Conservation (phyloP, 176 grass and related monocot species). For the Leersia perrieri region DNA sequence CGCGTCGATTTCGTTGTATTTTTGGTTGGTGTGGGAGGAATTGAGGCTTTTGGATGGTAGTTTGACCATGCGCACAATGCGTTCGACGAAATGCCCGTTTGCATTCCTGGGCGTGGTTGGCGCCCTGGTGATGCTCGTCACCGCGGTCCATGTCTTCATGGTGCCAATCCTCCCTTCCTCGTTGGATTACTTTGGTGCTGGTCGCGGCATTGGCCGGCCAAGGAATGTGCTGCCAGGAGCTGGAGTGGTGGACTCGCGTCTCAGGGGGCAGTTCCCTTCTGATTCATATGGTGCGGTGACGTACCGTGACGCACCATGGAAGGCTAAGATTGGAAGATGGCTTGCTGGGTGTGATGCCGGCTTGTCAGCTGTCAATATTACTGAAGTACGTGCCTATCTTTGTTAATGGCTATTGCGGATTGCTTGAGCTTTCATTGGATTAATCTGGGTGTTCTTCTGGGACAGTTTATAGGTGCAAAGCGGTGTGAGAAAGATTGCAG, state of each 20-base stretch:
- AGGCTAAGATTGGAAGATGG: constrained; percentile 71
- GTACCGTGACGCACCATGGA: constrained; percentile 72
- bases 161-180: constrained; percentile 53
- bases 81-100: constrained; percentile 54
- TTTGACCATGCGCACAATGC: constrained; percentile 29
- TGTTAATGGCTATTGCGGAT: not conserved
- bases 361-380: constrained; percentile 43
- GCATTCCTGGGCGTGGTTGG: constrained; percentile 33
- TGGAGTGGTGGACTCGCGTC: constrained; percentile 34
- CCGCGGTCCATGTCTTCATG: constrained; percentile 52
- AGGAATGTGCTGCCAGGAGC: not conserved
- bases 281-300: constrained; percentile 45
- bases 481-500: constrained; percentile 61
- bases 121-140: constrained; percentile 43
- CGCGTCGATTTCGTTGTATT: not conserved
- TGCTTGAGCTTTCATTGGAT: not conserved
- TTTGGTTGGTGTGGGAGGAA: not conserved
- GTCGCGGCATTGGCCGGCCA: not conserved
- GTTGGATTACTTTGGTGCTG: constrained; percentile 43
- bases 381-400: constrained; percentile 45
- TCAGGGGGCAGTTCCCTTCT: constrained; percentile 42
- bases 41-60: not conserved
- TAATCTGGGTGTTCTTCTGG: constrained; percentile 24
- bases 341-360: constrained; percentile 54
- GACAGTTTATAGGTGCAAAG: constrained; percentile 53